These are phyloP conservation scores for Boletus vermiculosoides DNA, from an alignment of 768 basidiomycete genomes.

Conservation along the genomic window DNA sequence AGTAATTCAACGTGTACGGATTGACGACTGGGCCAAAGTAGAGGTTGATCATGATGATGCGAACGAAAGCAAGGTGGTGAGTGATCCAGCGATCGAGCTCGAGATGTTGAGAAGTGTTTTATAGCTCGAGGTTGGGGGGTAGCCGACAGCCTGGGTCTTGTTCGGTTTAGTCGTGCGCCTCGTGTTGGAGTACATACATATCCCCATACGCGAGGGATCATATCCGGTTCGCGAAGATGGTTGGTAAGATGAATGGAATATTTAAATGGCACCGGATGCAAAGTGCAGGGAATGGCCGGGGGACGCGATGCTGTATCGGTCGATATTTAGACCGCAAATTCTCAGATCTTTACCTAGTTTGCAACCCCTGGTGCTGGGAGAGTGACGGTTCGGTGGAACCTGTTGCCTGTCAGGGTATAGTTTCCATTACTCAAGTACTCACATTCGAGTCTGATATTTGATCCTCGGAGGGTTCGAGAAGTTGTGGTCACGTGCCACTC, in stretches of 20 bases:
- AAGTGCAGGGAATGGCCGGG: neutral
- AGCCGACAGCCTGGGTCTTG: neutral
- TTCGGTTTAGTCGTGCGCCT: neutral
- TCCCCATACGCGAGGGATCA: neutral
- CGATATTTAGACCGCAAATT: too few relatives aligned
- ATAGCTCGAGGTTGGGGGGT: neutral
- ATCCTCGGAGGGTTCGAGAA: too few relatives aligned
- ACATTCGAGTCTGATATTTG: too few relatives aligned
- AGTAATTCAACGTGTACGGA: conserved; percentile 43
- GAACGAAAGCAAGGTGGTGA: neutral
- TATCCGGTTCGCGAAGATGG: neutral
- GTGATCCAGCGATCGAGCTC: neutral
- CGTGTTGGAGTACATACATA: neutral
- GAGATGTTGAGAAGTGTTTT: too few relatives aligned
- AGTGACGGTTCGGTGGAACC: too few relatives aligned
- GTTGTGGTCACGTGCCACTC: too few relatives aligned
- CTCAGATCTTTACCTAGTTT: too few relatives aligned
- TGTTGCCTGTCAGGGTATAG: too few relatives aligned
- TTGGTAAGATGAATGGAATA: neutral
- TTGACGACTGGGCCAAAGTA: conserved; percentile 61
- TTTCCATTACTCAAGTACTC: too few relatives aligned
- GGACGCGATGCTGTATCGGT: neutral
- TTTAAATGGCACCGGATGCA: neutral
- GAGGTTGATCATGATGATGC: conserved; percentile 29
- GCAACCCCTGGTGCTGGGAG: too few relatives aligned